These are phyloP conservation scores for Cercophora sp. DNA, from an alignment of 495 filamentous ascomycete species.

Conservation along the genomic window DNA sequence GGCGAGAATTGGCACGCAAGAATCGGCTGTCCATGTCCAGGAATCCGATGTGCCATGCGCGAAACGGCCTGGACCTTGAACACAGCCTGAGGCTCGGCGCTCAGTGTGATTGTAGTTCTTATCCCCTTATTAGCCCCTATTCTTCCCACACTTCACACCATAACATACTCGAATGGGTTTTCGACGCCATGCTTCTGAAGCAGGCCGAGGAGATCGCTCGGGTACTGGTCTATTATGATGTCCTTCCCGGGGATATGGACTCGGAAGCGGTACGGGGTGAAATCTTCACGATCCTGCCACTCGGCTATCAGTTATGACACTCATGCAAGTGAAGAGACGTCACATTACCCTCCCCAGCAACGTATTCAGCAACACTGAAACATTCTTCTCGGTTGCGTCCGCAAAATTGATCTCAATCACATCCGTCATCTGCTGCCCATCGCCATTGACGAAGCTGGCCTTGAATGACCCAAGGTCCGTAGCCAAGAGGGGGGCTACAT, in stretches of 20 bases:
- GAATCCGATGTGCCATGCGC: constrained; percentile 80
- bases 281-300: constrained; percentile 62
- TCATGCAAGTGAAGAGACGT: background rate
- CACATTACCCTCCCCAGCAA: constrained; percentile 66
- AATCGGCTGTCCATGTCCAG: constrained; percentile 90
- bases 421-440: constrained; percentile 57
- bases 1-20: constrained; percentile 87
- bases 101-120: constrained; percentile 58
- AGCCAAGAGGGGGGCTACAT: constrained; percentile 63
- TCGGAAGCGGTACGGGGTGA: constrained; percentile 84
- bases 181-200: constrained; percentile 46
- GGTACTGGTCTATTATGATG: constrained; percentile 71
- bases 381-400: constrained; percentile 83
- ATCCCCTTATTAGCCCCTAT: background rate
- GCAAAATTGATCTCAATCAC: constrained; percentile 78
- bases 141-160: background rate
- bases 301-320: background rate
- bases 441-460: constrained; percentile 82
- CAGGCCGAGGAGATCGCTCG: constrained; percentile 45
- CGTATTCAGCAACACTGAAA: constrained; percentile 87
- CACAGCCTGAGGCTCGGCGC: constrained; percentile 86
- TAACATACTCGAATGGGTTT: constrained; percentile 40
- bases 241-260: constrained; percentile 58
- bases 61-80: constrained; percentile 92
- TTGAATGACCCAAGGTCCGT: constrained; percentile 73